Percentiles rank a stretch among this genome's conserved stretches.
Conservation (phyloP, 805 yeast genomes). For the Kuraishia floccosa region DNA sequence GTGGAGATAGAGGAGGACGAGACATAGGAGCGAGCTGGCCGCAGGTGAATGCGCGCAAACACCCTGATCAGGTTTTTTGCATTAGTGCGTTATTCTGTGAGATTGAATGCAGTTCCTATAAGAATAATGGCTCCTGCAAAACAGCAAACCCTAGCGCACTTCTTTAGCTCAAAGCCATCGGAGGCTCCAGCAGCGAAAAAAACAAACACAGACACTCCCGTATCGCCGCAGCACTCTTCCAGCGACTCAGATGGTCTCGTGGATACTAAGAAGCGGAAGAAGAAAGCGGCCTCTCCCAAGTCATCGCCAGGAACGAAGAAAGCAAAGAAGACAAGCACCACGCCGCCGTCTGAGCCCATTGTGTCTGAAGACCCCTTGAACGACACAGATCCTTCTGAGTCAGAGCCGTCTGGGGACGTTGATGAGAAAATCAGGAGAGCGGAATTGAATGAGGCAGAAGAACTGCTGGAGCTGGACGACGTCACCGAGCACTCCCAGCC, state of each 20-base stretch:
- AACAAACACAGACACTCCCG: no score
- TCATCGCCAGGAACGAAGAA: not conserved
- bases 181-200: no score
- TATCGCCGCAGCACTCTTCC: no score
- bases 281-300: not conserved
- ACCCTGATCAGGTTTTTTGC: no score
- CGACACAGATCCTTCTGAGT: not conserved
- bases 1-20: no score
- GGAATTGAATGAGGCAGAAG: not conserved
- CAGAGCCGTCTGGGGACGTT: not conserved
- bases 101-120: no score
- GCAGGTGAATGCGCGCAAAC: no score
- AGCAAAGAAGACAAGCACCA: not conserved
- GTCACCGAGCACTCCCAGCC: not conserved
- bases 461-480: not conserved
- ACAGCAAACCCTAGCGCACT: slow-evolving; percentile 2
- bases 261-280: not conserved
- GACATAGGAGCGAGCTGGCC: no score
- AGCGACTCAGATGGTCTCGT: no score
- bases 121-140: slow-evolving; percentile 1
- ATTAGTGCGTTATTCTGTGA: no score
- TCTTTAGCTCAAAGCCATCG: slow-evolving; percentile 1
- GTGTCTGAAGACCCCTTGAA: not conserved
- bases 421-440: not conserved
- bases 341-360: not conserved